phyloP scores from a whole-genome alignment of 768 basidiomycete genomes.

The Fibroporia radiculosa region DNA sequence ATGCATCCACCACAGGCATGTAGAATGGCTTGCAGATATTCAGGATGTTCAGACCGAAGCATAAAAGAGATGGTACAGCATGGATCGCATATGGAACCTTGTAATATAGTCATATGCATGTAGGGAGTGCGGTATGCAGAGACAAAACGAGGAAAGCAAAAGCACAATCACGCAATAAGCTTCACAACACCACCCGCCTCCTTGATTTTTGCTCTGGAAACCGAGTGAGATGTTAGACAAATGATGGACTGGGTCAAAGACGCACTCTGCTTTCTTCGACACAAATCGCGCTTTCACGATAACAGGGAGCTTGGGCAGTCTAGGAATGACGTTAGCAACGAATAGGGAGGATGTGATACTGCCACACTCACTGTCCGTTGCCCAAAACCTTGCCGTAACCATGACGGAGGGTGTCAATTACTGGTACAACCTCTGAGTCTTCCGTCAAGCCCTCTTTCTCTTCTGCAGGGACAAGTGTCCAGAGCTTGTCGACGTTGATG shows the following conservation, averaged over 20 bases:
- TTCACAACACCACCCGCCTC: slow-evolving; percentile 92
- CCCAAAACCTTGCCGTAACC: slow-evolving; percentile 95
- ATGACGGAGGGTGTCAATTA: slow-evolving; percentile 78
- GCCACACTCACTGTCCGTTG: slow-evolving; percentile 72
- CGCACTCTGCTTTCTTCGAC: slow-evolving; percentile 76
- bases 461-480: slow-evolving; percentile 81
- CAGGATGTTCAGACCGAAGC: neutral
- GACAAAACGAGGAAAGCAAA: slow-evolving; percentile 20
- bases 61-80: slow-evolving; percentile 13
- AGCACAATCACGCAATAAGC: slow-evolving; percentile 66
- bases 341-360: slow-evolving; percentile 2
- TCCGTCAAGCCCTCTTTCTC: slow-evolving; percentile 75
- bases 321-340: slow-evolving; percentile 16
- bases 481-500: slow-evolving; percentile 98
- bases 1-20: too few species aligned
- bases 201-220: slow-evolving; percentile 66
- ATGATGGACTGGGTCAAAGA: slow-evolving; percentile 12
- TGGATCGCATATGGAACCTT: slow-evolving; percentile 22
- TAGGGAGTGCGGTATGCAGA: slow-evolving; percentile 10
- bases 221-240: slow-evolving; percentile 6
- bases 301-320: slow-evolving; percentile 85
- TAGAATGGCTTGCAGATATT: too few species aligned
- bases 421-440: slow-evolving; percentile 80
- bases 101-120: slow-evolving; percentile 25
- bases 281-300: slow-evolving; percentile 99